Evolutionary conservation across 2,329 filamentous ascomycete genomes (phyloP), one percentile per base, ranked within the genome.

Genomic region (Arthrobotrys megalospora): DNA sequence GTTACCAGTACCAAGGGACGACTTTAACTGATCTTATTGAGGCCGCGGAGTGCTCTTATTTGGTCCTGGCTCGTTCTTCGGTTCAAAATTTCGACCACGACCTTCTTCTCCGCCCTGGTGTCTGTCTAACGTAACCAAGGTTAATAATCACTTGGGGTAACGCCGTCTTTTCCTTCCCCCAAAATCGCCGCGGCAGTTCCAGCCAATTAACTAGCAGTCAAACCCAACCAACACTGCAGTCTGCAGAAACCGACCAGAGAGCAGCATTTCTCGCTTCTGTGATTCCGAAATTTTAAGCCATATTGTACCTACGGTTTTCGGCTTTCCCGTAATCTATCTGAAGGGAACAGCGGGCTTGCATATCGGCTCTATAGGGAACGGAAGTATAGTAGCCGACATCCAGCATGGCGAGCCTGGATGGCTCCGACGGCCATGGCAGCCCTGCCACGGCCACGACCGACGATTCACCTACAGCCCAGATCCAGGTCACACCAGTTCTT

Each of bases 251-350:
- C n/a, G 45, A 34, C 64, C 72, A 69, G 65, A 60, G 47, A 66
- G 70, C 24, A 58, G 43, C 72, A 38, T 48, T 52, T 50, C 72
- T 77, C 72, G 72, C 72, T 77, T 77, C 72, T 77, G 65, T 45
- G 48, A 70, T 55, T 60, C 7, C 75, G 60, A 67, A 38, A 78
- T 63, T 78, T 78, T 78, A 78, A 78, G 75, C 75, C 75, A 78
- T 78, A 72, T 78, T 72, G 60, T 68, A 58, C 75, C 75, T 38
- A 62, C 28, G 62, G 52, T 72, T 58, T 69, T 77, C 72, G 72
- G 72, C 72, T 70, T 55, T 55, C 24, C 65, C 72, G 69, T 47
- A 73, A 32, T 60, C 58, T 34, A 55, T 52, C 58, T 65, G 58
- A 60, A 52, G 43, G 21, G 45, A 52, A 24, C 6, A 72, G 50